A percentile compares a stretch with the other conserved stretches of the same genome.
These are phyloP conservation scores for Euphorbia celastroides DNA, from an alignment of 441 rosid species.

Conservation along the genomic window DNA sequence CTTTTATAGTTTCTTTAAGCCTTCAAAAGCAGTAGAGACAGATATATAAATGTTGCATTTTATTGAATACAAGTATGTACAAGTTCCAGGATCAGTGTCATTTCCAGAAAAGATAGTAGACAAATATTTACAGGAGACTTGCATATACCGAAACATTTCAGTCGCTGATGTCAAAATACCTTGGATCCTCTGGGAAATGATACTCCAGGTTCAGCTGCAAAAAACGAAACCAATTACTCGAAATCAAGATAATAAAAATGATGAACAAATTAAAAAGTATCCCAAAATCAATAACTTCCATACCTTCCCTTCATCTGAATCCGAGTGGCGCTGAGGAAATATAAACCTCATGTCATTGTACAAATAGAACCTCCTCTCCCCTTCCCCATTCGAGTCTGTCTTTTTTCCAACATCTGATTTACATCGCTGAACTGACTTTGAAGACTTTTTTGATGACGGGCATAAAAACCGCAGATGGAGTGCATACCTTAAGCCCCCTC, in stretches of 20 bases:
- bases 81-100: no score
- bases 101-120: constrained; percentile 22
- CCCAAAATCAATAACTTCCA: no score
- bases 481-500: constrained; percentile 83
- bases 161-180: constrained; percentile 70
- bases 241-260: no score
- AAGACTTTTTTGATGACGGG: constrained; percentile 50
- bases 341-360: constrained; percentile 88
- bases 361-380: constrained; percentile 72
- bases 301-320: constrained; percentile 97
- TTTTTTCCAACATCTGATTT: constrained; percentile 41
- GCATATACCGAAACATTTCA: constrained; percentile 24
- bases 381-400: constrained; percentile 30
- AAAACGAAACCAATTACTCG: constrained; percentile 18
- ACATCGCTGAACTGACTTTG: constrained; percentile 44
- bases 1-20: no score
- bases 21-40: no score
- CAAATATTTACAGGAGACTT: constrained; percentile 30
- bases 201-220: constrained; percentile 84
- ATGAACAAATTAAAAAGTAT: no score
- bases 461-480: constrained; percentile 88
- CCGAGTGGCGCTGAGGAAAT: constrained; percentile 96
- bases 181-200: constrained; percentile 89
- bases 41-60: no score
- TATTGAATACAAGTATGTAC: constrained; percentile 25